These are phyloP conservation scores for Tylopilus sp. DNA, from an alignment of 768 basidiomycete species.

Conservation along the genomic window DNA sequence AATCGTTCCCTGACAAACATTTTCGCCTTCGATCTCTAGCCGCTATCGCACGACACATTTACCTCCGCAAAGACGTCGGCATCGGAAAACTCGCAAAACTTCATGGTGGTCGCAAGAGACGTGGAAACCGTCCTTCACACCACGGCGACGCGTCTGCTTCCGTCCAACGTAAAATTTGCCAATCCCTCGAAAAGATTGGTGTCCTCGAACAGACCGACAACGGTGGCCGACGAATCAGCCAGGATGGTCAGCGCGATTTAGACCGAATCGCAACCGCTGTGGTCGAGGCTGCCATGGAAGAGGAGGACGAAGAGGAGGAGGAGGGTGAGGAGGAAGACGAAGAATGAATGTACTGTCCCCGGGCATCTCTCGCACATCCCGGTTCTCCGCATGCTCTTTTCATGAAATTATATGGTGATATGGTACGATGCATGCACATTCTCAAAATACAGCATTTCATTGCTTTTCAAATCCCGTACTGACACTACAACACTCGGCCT, in stretches of 20 bases:
- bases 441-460: conserved; percentile 29
- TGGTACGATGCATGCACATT: conserved; percentile 40
- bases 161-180: conserved; percentile 94
- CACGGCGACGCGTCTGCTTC: conserved; percentile 83
- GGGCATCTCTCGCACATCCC: conserved; percentile 17
- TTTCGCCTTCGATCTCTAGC: conserved; percentile 43
- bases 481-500: background rate
- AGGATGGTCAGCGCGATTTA: conserved; percentile 95
- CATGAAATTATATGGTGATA: conserved; percentile 30
- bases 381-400: conserved; percentile 17
- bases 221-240: conserved; percentile 93
- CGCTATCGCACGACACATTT: conserved; percentile 97
- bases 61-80: conserved; percentile 97
- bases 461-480: conserved; percentile 6
- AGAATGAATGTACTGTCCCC: conserved; percentile 24
- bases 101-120: conserved; percentile 92
- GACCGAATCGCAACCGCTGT: conserved; percentile 92
- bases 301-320: conserved; percentile 70
- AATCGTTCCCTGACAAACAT: background rate
- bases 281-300: conserved; percentile 71
- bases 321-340: conserved; percentile 59
- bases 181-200: conserved; percentile 97
- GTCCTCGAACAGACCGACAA: conserved; percentile 92
- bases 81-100: conserved; percentile 93
- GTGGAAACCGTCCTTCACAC: conserved; percentile 96